Evolutionary conservation across 148 eudicot species (phyloP), one percentile per base, ranked within the genome.

Genomic region (Fagopyrum tataricum): DNA sequence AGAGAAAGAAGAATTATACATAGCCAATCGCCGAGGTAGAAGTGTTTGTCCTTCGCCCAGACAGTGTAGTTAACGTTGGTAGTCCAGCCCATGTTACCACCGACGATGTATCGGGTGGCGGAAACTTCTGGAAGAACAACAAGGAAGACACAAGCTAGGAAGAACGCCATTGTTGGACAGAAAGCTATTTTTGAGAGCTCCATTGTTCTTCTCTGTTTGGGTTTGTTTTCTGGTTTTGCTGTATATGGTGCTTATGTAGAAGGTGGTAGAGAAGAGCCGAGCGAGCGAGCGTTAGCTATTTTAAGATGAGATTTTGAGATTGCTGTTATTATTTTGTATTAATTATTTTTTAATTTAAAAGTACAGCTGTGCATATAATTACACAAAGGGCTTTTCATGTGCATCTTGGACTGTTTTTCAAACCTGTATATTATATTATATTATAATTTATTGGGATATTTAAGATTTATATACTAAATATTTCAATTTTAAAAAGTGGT

Each of bases 1-100:
- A 67, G 51, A 58, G 64, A 18, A 52, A 17, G 67, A 48, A 8
- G 37, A 13, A 41, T 46, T 73, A 72, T 91, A 93, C 98, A 91
- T 49, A 93, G 98, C 98, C 96, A 90, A 55, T 90, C 92, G 15
- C 85, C 92, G 40, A 68, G 55, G 79, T 81, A 79, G 66, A 93
- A 93, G 72, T 85, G 91, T 37, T 78, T 85, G 61, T 77, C 83
- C 9, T 68, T 68, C 46, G 90, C 92, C 98, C 98, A 93, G 20
- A 73, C 14, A 49, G 90, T 85, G 88, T 84, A 90, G 79, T 90
- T 90, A 42, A 86, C 87, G 61, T 79, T 84, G 9, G 80, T 12
- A 62, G 74, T 64, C 98, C 98, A 93, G 0, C 92, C 96, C 75
- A 15, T 59, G 7, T 41, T 81, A 10, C 67, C 80, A 1, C 98